phyloP scores from a whole-genome alignment of 345 rosid species.

The Crucihimalaya himalaica region DNA sequence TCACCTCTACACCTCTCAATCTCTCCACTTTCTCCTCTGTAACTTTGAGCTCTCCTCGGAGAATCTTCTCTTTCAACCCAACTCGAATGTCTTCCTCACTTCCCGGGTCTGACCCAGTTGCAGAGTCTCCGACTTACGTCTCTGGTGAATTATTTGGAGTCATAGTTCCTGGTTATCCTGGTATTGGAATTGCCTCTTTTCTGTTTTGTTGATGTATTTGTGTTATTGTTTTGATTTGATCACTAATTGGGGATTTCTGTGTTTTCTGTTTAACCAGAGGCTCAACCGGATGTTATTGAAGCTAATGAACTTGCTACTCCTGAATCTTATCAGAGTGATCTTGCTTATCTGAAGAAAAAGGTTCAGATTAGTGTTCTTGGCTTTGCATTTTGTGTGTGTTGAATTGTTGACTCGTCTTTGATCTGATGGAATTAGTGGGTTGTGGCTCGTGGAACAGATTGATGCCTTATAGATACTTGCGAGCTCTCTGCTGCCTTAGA shows the following conservation, averaged over 20 bases:
- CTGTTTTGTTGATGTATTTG: background rate
- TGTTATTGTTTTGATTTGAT: constrained; percentile 10
- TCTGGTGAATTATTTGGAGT: constrained; percentile 93
- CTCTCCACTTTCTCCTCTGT: constrained; percentile 27
- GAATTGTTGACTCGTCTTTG: background rate
- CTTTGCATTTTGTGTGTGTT: constrained; percentile 13
- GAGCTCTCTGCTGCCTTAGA: constrained; percentile 88
- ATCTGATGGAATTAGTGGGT: constrained; percentile 19
- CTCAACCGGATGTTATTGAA: constrained; percentile 87
- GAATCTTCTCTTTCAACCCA: constrained; percentile 34
- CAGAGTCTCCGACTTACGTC: constrained; percentile 38
- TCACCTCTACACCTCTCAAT: constrained; percentile 42
- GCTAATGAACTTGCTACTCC: constrained; percentile 66
- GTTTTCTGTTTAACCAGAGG: constrained; percentile 54
- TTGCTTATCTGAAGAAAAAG: constrained; percentile 85
- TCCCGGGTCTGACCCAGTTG: constrained; percentile 55
- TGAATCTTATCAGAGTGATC: constrained; percentile 79
- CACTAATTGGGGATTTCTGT: constrained; percentile 3
- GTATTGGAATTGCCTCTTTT: constrained; percentile 33
- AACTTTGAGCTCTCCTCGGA: constrained; percentile 31
- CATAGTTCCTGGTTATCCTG: constrained; percentile 99
- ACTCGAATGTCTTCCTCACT: constrained; percentile 49
- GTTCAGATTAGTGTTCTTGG: constrained; percentile 35
- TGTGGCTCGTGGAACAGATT: constrained; percentile 49
- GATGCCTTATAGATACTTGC: constrained; percentile 89